Evolutionary conservation across 2,329 filamentous ascomycete genomes (phyloP), one percentile per base, ranked within the genome.

Genomic region (Neonectria faginata): DNA sequence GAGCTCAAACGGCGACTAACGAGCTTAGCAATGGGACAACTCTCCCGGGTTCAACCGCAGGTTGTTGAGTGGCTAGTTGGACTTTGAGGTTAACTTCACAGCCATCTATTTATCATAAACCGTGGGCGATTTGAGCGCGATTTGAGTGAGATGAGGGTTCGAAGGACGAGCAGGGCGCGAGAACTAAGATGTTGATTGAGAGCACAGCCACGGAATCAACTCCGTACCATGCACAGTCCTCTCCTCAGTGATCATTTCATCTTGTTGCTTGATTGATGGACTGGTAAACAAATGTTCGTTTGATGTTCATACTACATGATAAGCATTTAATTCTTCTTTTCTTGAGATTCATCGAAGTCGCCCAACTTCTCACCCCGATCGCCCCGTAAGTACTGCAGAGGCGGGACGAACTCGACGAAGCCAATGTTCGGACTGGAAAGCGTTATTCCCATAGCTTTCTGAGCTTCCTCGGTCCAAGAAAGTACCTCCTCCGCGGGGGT

Each of bases 401-500:
- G 59, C 45, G 51, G 18, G 4, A 61, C 27, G 12, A 61, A 61
- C 51, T 61, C 59, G 8, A 61, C 59, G 5, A 56, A 61, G 5
- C 59, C 59, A 9, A 61, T 51, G 18, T 61, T 61, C 12, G 59
- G 59, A 20, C 59, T 61, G 9, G 59, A 61, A 27, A 61, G 45
- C 5, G 59, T 50, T 50, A 8, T 61, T 9, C 59, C 52, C 33
- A 56, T 51, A 1, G 27, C 27, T 27, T 56, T 61, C 18, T 61
- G 59, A 0, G 44, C 59, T 16, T 41, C 11, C 4, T 16, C 42
- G 2, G 52, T 44, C 59, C 59, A 61, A 11, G 59, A 9, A 1
- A 61, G 33, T 14, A 61, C 59, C 6, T 61, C 59, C 8, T 56
- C 52, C 9, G 44, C 31, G 1, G 59, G 59, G 2, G 59, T 61